Evolutionary conservation across 1,284 basidiomycete genomes (phyloP), one percentile per base, ranked within the genome.

Genomic region (Ganoderma sp.): DNA sequence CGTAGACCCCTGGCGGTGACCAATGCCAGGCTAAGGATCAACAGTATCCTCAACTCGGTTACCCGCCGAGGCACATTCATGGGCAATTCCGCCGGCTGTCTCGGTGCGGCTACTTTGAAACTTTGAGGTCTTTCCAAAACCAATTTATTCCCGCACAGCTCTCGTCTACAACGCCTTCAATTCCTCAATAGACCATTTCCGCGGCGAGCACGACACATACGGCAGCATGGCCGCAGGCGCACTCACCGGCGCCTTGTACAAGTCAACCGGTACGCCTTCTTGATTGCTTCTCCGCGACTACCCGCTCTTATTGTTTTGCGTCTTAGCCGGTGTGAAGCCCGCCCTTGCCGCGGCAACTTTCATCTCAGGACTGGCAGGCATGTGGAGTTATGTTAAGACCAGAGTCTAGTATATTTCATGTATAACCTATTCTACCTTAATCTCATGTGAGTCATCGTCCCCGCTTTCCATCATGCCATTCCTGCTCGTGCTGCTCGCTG

Each of bases 161-260:
- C 89, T 99, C 78, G 90, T 94, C 74, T 99, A 99, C 86, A 99
- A 99, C 82, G 90, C 92, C 71, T 88, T 97, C 81, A 99, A 99
- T 84, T 98, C 97, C 67, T 89, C 92, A 66, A 93, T 99, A 75
- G 98, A 99, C 81, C 84, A 87, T 66, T 83, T 90, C 75, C 90
- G 98, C 76, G 96, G 96, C 72, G 90, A 94, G 81, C 97, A 99
- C 81, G 98, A 99, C 80, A 90, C 89, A 63, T 85, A 88, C 73
- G 96, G 96, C 74, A 95, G 94, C 74, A 94, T 99, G 88, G 89
- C 89, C 52, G 96, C 98, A 63, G 98, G 96, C 50, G 97, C 89
- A 43, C 76, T 98, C 73, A 97, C 95, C 66, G 98, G 98, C 73
- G 93, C 90, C 48, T 80, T 99, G 67, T 99, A 91, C 88, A 98